Evolutionary conservation across 257 asterid species (phyloP), one percentile per base, ranked within the genome.

Genomic region (Nicotiana sylvestris): DNA sequence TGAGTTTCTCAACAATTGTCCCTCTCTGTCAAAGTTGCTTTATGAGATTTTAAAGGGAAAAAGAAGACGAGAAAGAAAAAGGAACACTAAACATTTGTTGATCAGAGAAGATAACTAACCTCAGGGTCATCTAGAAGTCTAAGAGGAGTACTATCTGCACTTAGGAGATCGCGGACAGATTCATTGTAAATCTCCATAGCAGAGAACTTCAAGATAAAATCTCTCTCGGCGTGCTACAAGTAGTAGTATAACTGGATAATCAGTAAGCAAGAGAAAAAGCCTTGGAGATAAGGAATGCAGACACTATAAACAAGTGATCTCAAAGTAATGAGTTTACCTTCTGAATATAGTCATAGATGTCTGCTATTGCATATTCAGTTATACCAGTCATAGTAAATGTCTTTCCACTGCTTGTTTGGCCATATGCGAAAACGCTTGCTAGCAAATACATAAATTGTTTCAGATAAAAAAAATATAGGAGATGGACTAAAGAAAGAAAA

Each of bases 361-460:
- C 99, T 30, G 95, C 88, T 81, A 96, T 83, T n/a, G 99, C 92
- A 82, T 88, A 96, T 90, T 93, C 95, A 0, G 98, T 96, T 46
- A 96, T 88, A 69, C 99, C 99, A 81, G 90, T 88, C 99, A 96
- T 96, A 9, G 99, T 96, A 84, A 83, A 96, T 1, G 99, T 96
- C 91, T 96, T 96, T 78, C 99, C 99, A 79, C 99, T 96, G 91
- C 98, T 94, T 5, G 99, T 96, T 87, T 96, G 99, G 55, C 99
- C 99, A 81, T 96, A 94, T 0, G 99, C 98, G 82, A 96, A 94
- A 58, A 96, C 93, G 85, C 97, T 94, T 58, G 99, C 99, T 96
- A 83, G 5, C 82, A 91, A 65, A 74, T 82, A 43, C 85, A 80
- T 18, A 68, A 32, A 61, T 32, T 81, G 81, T 58, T 64, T 74